Evolutionary conservation across 139 green algal genomes (phyloP), one percentile per base, ranked within the genome.

Genomic region (Desmodesmus armatus): DNA sequence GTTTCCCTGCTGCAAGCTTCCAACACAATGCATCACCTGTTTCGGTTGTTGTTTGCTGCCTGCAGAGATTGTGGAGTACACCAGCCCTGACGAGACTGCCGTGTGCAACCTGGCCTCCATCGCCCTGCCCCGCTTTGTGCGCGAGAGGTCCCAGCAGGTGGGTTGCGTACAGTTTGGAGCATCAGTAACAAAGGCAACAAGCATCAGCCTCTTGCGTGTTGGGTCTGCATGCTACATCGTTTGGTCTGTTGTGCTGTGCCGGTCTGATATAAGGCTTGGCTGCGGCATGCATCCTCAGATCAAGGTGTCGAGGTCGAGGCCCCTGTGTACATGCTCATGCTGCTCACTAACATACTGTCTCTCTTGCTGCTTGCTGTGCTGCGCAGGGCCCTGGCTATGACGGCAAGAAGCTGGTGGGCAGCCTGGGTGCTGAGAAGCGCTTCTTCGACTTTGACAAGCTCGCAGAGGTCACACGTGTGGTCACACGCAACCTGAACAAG

Each of bases 21-120:
- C n/a, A n/a, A n/a, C n/a, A n/a, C n/a, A n/a, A n/a, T n/a, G n/a
- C n/a, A n/a, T n/a, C n/a, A n/a, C n/a, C n/a, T n/a, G n/a, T n/a
- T n/a, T n/a, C n/a, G n/a, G n/a, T n/a, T n/a, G n/a, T n/a, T n/a
- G n/a, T n/a, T n/a, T n/a, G n/a, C n/a, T n/a, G n/a, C n/a, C n/a
- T n/a, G n/a, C n/a, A 0, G 97, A 99, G 90, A 99, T 99, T 84
- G 87, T 99, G 37, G 96, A 99, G 92, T 99, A 97, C 95, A 98
- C 94, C 44, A 82, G 85, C 15, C 93, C 94, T 1, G 97, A 99
- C 2, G 97, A 99, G 92, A 99, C 96, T 0, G 97, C 97, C 1
- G 97, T 99, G 69, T 99, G 97, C 96, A 99, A 99, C 91, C 94
- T 99, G 78, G 97, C 97, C 1, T 98, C 95, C 62, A 98, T 99